Evolutionary conservation across 768 basidiomycete species (phyloP).

Genomic region (Tylopilus sp.): DNA sequence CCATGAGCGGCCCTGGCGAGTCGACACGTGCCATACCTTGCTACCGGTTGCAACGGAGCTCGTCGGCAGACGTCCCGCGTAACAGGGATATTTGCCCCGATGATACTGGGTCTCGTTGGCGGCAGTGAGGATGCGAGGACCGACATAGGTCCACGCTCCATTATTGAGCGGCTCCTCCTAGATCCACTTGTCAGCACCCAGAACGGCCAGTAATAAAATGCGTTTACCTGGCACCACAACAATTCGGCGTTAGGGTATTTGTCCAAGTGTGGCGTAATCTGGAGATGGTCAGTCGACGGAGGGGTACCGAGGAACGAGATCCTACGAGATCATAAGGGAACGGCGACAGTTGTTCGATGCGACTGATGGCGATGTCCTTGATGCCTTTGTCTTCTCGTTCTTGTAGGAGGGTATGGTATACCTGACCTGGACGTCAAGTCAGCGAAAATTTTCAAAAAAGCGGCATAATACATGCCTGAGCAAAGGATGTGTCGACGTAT

Average conservation of each 20-base stretch:
- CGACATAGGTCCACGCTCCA: conserved; percentile 96
- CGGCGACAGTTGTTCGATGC: conserved; percentile 93
- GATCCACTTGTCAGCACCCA: conserved; percentile 3
- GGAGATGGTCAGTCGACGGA: conserved; percentile 8
- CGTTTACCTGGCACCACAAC: conserved; percentile 80
- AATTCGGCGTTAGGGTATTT: conserved; percentile 93
- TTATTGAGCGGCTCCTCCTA: conserved; percentile 96
- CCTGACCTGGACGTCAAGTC: conserved; percentile 61
- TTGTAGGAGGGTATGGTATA: conserved; percentile 84
- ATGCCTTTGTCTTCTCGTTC: conserved; percentile 90
- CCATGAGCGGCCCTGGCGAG: not conserved
- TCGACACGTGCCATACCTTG: conserved; percentile 53
- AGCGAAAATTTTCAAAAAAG: not conserved
- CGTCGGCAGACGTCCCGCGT: conserved; percentile 90
- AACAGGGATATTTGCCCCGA: conserved; percentile 83
- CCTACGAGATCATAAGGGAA: conserved; percentile 94
- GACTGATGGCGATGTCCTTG: conserved; percentile 90
- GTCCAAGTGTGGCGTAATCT: conserved; percentile 93
- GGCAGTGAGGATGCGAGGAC: conserved; percentile 91
- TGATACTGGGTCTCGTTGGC: conserved; percentile 87
- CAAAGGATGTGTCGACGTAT: conserved; percentile 92
- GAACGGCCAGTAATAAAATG: not conserved
- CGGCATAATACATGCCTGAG: conserved; percentile 45
- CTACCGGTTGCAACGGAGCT: conserved; percentile 91
- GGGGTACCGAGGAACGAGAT: conserved; percentile 6